A percentile compares a stretch with the other conserved stretches of the same genome.
These are phyloP conservation scores for Papiliotrema terrestris DNA, from an alignment of 1,284 basidiomycete genomes.

Conservation along the genomic window DNA sequence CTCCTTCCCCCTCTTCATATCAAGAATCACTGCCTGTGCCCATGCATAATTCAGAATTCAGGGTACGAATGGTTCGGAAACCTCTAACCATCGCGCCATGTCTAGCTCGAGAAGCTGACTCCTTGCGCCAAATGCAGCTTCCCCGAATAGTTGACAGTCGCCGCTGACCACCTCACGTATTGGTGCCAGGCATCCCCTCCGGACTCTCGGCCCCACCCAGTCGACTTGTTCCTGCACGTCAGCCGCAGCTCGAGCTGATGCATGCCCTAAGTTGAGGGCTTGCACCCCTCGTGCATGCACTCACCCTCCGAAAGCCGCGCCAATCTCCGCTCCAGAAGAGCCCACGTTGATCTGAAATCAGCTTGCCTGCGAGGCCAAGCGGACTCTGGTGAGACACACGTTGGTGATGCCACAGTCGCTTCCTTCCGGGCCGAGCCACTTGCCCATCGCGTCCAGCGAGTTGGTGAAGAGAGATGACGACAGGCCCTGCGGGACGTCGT, in stretches of 20 bases:
- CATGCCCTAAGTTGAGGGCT: too few species aligned
- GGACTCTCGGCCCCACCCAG: slow-evolving; percentile 85
- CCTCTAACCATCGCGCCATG: too few species aligned
- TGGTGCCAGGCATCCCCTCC: slow-evolving; percentile 97
- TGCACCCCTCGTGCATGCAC: too few species aligned
- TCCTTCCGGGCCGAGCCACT: slow-evolving; percentile 85
- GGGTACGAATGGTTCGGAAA: too few species aligned
- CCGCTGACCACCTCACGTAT: slow-evolving; percentile 51
- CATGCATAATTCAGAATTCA: too few species aligned
- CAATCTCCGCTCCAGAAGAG: slow-evolving; percentile 79
- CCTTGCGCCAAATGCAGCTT: slow-evolving; percentile 87
- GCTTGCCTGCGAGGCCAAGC: not conserved
- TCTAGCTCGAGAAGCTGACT: slow-evolving; percentile 61
- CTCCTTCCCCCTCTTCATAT: too few species aligned
- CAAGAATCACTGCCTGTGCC: too few species aligned
- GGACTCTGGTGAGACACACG: slow-evolving; percentile 38
- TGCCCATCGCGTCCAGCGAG: slow-evolving; percentile 73
- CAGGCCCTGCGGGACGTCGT: slow-evolving; percentile 83
- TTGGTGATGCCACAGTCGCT: slow-evolving; percentile 85
- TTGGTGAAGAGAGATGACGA: slow-evolving; percentile 88
- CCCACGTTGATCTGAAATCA: slow-evolving; percentile 18
- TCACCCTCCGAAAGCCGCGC: slow-evolving; percentile 77
- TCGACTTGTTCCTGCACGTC: slow-evolving; percentile 26
- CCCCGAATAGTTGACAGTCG: slow-evolving; percentile 89
- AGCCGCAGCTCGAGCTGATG: too few species aligned